Base-by-base conservation (phyloP, 208 protist species). In the Trypanosoma lewisi region DNA sequence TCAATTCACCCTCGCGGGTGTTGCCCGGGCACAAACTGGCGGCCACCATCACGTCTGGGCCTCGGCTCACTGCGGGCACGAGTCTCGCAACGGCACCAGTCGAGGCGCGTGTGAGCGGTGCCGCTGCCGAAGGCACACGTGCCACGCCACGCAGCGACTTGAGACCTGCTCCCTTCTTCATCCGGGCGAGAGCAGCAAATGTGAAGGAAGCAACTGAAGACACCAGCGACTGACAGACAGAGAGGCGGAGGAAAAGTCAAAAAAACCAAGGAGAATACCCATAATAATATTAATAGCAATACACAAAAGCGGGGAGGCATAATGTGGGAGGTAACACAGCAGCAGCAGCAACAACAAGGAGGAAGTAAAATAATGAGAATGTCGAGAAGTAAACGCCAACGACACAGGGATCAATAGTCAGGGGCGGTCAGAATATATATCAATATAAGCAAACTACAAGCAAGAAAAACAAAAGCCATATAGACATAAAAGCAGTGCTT, bases 1-100 rank as follows among this genome's bases (percentile, higher is more conserved):
- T 63, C 11, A 70, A 27, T 50, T 70, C 64, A 6, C 53, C 64
- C 21, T 63, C 45, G 50, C 16, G 28, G 16, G 21, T n/a, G 17
- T 45, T 41, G 4, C 16, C 25, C 17, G 34, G 25, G 19, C 14
- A 27, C 47, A 70, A 23, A 21, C 47, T 70, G 21, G 56, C 55
- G 19, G 47, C 19, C 12, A 56, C 64, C 37, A 70, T 8, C 14
- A 61, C 12, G 14, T 16, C 42, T 19, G 27, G 56, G 23, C 12
- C 16, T 45, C 21, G 31, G 19, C 4, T 27, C 7, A 7, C 7
- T 23, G 45, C 11, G 36, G 5, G 31, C 39, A 31, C 5, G 4
- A 33, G 27, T 21, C 25, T 27, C 28, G 64, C 64, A 37, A 54
- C 16, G 17, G 63, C 16, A 34, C 64, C 64, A 61, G 31, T 63